Percentiles rank a stretch among this genome's conserved stretches.
These are phyloP conservation scores for Ceraceosorus bombacis DNA, from an alignment of 1,284 basidiomycete species.

Conservation along the genomic window DNA sequence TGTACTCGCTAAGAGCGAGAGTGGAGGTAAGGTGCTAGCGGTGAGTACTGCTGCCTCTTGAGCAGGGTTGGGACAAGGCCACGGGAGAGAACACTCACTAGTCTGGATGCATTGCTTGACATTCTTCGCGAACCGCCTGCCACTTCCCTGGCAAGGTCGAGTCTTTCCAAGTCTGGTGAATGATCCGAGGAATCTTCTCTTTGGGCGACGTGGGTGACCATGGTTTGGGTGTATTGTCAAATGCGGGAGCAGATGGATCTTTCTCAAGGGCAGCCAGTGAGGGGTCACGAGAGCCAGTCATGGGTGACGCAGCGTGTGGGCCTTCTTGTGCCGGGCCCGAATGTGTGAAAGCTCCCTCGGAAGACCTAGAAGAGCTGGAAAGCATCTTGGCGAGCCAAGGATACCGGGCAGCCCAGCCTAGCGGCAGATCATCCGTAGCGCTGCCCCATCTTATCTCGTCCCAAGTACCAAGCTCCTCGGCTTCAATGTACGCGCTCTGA, in stretches of 20 bases:
- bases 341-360: background rate
- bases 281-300: conserved; percentile 18
- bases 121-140: conserved; percentile 54
- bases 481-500: conserved; percentile 30
- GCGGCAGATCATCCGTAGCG: conserved; percentile 22
- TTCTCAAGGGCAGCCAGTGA: too few species aligned
- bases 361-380: background rate
- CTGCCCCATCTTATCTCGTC: conserved; percentile 33
- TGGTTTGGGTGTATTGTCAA: conserved; percentile 58
- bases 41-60: background rate
- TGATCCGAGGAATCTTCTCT: conserved; percentile 69
- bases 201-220: conserved; percentile 44
- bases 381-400: conserved; percentile 30
- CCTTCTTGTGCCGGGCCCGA: background rate
- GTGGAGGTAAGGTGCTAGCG: background rate
- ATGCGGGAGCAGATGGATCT: too few species aligned
- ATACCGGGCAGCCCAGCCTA: conserved; percentile 24
- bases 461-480: conserved; percentile 42
- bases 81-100: conserved; percentile 60
- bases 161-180: conserved; percentile 98
- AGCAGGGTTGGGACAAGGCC: background rate
- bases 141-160: conserved; percentile 76
- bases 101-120: conserved; percentile 58
- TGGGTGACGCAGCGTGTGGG: conserved; percentile 6
- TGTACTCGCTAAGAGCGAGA: conserved; percentile 66